Evolutionary conservation across 1,284 basidiomycete genomes (phyloP), one percentile per base, ranked within the genome.

Genomic region (Austroboletus olivaceoglutinosus): DNA sequence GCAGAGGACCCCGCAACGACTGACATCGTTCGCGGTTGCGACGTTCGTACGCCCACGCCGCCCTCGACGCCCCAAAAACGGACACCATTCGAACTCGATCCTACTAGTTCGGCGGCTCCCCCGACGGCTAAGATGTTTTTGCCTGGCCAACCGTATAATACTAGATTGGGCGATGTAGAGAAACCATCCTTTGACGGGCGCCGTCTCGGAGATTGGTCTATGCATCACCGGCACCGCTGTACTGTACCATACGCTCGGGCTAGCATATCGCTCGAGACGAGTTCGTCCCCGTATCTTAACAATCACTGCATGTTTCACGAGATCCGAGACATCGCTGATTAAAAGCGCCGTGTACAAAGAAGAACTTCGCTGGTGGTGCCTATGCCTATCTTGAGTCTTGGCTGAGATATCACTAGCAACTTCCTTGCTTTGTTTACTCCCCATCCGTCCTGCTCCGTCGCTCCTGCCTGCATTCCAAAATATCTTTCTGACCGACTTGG

Each of bases 391-490:
- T 40, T 37, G n/a, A n/a, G n/a, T n/a, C 11, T 43, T 33, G 41
- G 30, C 43, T 11, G 30, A 44, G n/a, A 39, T 39, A 39, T 39
- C 57, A 18, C 33, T 31, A 16, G n/a, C 37, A 18, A 36, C 44
- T 38, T 40, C 38, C 47, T 50, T 47, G 40, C 33, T 38, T 2
- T 23, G 21, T 23, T 22, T 47, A 47, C 22, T n/a, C 47, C 43
- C 54, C 54, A 58, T 60, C 30, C 25, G 54, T 48, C 39, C 34
- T 19, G 27, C 46, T 43, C 43, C 36, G 52, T 40, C 31, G 13
- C 18, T 38, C 47, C 23, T 36, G 45, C 54, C 25, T 19, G 29
- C 18, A 7, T 39, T 38, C 40, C 13, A 31, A 36, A 37, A 40
- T n/a, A 33, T 11, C 18, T 15, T 47, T 43, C 38, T 44, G 45